Base-by-base conservation (phyloP, 129 eudicot genomes). In the Flaveria ramosissima region DNA sequence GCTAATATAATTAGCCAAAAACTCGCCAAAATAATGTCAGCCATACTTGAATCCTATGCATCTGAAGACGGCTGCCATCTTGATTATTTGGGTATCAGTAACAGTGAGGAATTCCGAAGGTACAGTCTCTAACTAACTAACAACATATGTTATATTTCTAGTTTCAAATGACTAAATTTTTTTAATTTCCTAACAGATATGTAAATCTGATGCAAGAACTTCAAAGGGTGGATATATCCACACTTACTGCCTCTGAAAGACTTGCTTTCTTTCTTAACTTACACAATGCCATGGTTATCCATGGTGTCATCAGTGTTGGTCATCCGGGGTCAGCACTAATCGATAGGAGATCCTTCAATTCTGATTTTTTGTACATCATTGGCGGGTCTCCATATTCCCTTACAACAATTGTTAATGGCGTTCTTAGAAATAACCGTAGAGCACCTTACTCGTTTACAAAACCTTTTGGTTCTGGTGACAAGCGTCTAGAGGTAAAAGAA, bases 51-150 rank as follows among this genome's bases (percentile, higher is more conserved):
- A 77, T 81, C 98, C 16, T 94, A 89, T 36, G 92, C 98, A 19
- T 94, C 96, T 27, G 97, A 94, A 65, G 96, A 91, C 46, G 78
- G 90, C 4, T 71, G 53, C 45, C 83, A 78, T 80, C 85, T 94
- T 42, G 91, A 94, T 89, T 94, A 87, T 75, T 57, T 82, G 36
- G 90, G 92, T 57, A 89, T 94, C 72, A 94, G 97, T 87, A 94
- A 91, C 66, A 94, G 98, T 21, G 98, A 94, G 81, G 98, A 94
- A 83, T 94, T 94, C 70, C 80, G 98, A 41, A 94, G 98, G 98
- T 91, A 81, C 46, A 50, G 2, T 17, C 53, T 65, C 26, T 17
- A 59, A 57, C 32, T 43, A 63, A 63, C 68, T 27, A 14, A 26
- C 42, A 26, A 64, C 73, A 5, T 23, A 30, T 12, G 24, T 24